Evolutionary conservation across 2,329 filamentous ascomycete species (phyloP), one percentile per base, ranked within the genome.

Genomic region (Aureobasidium pullulans): DNA sequence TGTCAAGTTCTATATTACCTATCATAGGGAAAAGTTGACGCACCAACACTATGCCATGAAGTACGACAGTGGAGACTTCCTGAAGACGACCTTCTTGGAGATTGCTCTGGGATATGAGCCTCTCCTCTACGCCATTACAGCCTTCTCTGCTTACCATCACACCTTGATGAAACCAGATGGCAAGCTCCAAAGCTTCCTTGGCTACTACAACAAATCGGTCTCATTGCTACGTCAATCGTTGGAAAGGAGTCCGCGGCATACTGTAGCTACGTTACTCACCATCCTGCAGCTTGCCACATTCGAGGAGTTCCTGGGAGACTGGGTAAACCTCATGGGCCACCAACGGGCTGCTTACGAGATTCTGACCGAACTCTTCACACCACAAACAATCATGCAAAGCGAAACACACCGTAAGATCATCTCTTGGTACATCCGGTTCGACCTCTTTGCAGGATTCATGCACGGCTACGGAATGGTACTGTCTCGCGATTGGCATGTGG

Each of bases 231-330:
- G 95, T 8, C 79, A 81, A 36, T 87, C 85, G 4, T 76, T 97
- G 16, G 84, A 85, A 62, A 85, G 81, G 57, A 85, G 84, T 60
- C 86, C 90, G 63, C 84, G 83, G 62, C 85, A 89, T 64, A 87
- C 77, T 36, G 79, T 91, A 52, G 83, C 86, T 6, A 96, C 87
- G 0, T 77, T 97, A 34, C 72, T 96, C 61, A 95, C 93, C 0
- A 92, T 97, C 19, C 76, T 99, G 43, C 92, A 97, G 68, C 81
- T 97, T 52, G 91, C 92, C 59, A 95, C 90, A 3, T 94, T 96
- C 59, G 94, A 99, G 90, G 94, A 97, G 74, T 95, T 91, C 67
- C 80, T 97, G 47, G 94, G 94, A 11, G 94, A 99, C 70, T 97
- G 91, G 91, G 84, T 95, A 57, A 96, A 95, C 67, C 79, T 97